Base-by-base conservation (phyloP, 441 rosid species). In the Adansonia grandidieri region DNA sequence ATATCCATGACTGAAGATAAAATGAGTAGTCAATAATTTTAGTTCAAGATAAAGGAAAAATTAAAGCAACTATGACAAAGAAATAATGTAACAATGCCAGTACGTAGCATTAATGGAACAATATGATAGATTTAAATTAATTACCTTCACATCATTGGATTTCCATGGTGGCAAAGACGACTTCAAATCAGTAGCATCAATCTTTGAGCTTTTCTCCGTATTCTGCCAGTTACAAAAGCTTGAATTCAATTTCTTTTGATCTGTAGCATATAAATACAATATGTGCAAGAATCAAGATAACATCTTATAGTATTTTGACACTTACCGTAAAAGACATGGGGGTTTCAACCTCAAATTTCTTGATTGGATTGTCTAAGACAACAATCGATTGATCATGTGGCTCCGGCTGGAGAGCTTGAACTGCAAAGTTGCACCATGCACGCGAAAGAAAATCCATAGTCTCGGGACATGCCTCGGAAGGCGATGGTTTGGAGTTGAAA, bases 381-480 rank as follows among this genome's bases (percentile, higher is more conserved):
- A 92, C 85, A 44, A 92, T 85, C 22, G 95, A 86, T 50, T 79
- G 85, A 50, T 88, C 87, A 22, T 83, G 80, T 22, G 76, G 45
- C 54, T 84, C 86, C 0, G 96, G 92, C 56, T 92, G 95, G n/a
- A 92, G 88, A 62, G 97, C 84, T 74, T 92, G 96, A 66, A 95
- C 91, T 13, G 98, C 97, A 56, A 93, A 92, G 80, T 92, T 84
- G 82, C 98, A 95, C 99, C 98, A 95, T 32, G 95, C 84, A n/a
- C 80, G 78, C 2, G 99, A 95, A 47, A 92, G 94, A 83, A 92
- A 93, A 81, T 93, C 99, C 97, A 93, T 86, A 9, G 94, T 84
- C 63, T 95, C 97, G 19, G 95, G 96, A 82, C 90, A 93, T 84
- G 98, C 95, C 74, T 93, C 97, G 13, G 98, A 92, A 51, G 93